A percentile compares a stretch with the other conserved stretches of the same genome.
Evolutionary conservation across 1,139 yeast genomes (phyloP).

Genomic region (Yamadazyma spencermartinsiae): DNA sequence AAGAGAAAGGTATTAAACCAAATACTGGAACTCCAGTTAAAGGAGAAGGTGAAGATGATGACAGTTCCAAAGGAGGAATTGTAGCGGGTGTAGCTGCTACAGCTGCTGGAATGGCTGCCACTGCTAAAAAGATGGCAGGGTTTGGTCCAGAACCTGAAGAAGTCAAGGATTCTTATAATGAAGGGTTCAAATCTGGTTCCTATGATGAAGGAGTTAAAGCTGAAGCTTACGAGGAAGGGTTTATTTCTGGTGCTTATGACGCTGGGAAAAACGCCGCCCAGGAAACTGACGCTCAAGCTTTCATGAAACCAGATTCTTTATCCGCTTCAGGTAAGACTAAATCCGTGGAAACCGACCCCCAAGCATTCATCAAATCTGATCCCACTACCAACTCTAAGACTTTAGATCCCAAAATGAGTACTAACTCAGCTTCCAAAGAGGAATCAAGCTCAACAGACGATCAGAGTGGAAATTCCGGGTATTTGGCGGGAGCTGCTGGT

Average conservation of each 20-base stretch:
- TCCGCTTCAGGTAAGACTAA: background rate
- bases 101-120: slow-evolving; percentile 11
- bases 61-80: slow-evolving; percentile 13
- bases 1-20: slow-evolving; percentile 14
- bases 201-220: slow-evolving; percentile 4
- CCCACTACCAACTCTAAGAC: slow-evolving; percentile 7
- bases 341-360: slow-evolving; percentile 3
- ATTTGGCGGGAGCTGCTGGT: slow-evolving; percentile 17
- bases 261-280: slow-evolving; percentile 12
- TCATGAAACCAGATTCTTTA: background rate
- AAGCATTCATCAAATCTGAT: slow-evolving; percentile 8
- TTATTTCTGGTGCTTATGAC: slow-evolving; percentile 20
- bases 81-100: slow-evolving; percentile 15
- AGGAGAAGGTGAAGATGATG: slow-evolving; percentile 7
- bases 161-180: slow-evolving; percentile 11
- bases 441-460: slow-evolving; percentile 5
- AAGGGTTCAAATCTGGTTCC: slow-evolving; percentile 15
- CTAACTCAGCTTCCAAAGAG: background rate
- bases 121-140: slow-evolving; percentile 8
- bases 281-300: slow-evolving; percentile 3
- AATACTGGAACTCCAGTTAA: slow-evolving; percentile 12
- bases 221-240: slow-evolving; percentile 22
- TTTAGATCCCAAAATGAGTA: slow-evolving; percentile 12
- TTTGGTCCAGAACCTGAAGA: slow-evolving; percentile 8
- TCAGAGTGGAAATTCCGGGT: slow-evolving; percentile 8